These are phyloP conservation scores for Phytopythium mirpurense DNA, from an alignment of 352 stramenopile genomes.

Conservation along the genomic window DNA sequence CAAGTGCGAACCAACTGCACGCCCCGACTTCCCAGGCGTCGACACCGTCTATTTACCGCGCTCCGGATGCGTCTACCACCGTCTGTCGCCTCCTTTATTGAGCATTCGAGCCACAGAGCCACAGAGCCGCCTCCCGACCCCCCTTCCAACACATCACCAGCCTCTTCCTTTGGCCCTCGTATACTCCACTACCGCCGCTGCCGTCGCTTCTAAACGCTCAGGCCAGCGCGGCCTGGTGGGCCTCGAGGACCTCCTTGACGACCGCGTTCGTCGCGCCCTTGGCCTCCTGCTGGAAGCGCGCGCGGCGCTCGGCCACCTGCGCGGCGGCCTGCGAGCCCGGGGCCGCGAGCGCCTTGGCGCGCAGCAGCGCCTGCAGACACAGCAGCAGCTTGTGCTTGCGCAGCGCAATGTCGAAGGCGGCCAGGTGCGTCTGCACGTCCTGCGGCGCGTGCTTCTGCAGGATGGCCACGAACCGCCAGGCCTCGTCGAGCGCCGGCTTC, in stretches of 20 bases:
- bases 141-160: too few relatives aligned
- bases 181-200: neutral
- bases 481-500: constrained; percentile 67
- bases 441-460: constrained; percentile 55
- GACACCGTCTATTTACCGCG: too few relatives aligned
- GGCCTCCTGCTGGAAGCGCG: constrained; percentile 40
- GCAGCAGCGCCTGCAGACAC: constrained; percentile 74
- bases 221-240: constrained; percentile 50
- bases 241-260: constrained; percentile 55
- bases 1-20: neutral
- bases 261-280: constrained; percentile 56
- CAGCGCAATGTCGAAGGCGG: constrained; percentile 69
- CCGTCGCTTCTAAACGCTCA: constrained; percentile 28
- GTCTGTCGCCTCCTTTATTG: neutral
- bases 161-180: too few relatives aligned
- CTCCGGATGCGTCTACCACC: constrained; percentile 1
- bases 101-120: too few relatives aligned
- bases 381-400: constrained; percentile 72
- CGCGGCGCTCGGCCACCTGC: constrained; percentile 29
- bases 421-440: constrained; percentile 64
- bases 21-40: neutral
- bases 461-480: constrained; percentile 72
- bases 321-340: constrained; percentile 17
- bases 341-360: constrained; percentile 34
- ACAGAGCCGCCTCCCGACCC: too few relatives aligned